These are phyloP conservation scores for Stramenopiles sp. DNA, from an alignment of 352 stramenopile genomes.

Conservation along the genomic window DNA sequence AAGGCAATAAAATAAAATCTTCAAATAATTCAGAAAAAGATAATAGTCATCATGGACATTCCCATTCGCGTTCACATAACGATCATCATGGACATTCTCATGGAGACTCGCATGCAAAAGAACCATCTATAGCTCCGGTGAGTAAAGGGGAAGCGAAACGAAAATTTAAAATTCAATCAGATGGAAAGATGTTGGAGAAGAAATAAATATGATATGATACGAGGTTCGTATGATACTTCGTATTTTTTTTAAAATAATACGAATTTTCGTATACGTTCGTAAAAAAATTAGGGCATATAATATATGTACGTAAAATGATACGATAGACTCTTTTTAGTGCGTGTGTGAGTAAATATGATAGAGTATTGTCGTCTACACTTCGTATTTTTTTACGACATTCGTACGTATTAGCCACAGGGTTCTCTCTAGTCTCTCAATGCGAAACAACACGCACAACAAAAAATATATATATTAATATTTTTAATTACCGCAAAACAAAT, in stretches of 20 bases:
- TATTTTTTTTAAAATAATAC: not conserved
- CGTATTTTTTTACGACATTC: too few relatives aligned
- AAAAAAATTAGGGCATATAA: too few relatives aligned
- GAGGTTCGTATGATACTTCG: not conserved
- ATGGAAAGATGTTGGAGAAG: not conserved
- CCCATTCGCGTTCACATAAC: too few relatives aligned
- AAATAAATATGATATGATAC: not conserved
- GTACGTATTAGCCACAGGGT: too few relatives aligned
- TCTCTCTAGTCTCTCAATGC: too few relatives aligned
- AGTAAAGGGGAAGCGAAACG: not conserved
- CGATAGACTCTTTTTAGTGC: too few relatives aligned
- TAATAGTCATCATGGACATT: not conserved
- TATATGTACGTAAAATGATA: too few relatives aligned
- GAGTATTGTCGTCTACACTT: too few relatives aligned
- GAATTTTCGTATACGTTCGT: not conserved
- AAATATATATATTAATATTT: too few relatives aligned
- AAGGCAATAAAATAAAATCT: not conserved
- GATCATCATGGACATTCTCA: not conserved
- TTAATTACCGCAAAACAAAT: too few relatives aligned
- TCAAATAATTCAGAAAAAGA: not conserved
- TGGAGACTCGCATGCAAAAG: not conserved
- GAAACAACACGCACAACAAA: too few relatives aligned
- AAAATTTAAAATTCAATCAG: not conserved
- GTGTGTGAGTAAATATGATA: too few relatives aligned
- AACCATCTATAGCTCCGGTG: not conserved